phyloP scores from a whole-genome alignment of 1,139 yeast species.

The Zygosaccharomyces pseudobailii region DNA sequence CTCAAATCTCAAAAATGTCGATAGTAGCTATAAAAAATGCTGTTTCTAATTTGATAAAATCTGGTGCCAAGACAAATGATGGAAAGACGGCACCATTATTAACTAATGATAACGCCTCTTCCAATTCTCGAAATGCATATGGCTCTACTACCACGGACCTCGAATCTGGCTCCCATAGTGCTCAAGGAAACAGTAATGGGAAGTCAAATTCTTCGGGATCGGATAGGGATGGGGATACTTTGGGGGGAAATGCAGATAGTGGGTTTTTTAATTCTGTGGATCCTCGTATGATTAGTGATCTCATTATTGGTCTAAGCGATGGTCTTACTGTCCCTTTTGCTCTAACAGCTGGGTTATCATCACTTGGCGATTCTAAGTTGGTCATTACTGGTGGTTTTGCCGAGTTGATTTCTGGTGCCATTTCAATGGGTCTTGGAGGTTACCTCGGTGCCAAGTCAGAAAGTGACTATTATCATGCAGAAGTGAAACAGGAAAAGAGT shows the following conservation, averaged over 20 bases:
- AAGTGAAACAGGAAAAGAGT: slow-evolving; percentile 66
- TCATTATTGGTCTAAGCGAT: slow-evolving; percentile 73
- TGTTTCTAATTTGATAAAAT: slow-evolving; percentile 21
- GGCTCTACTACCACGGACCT: slow-evolving; percentile 13
- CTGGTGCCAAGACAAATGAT: slow-evolving; percentile 6
- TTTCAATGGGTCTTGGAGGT: slow-evolving; percentile 84
- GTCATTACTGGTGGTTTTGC: slow-evolving; percentile 87
- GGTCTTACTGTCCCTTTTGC: slow-evolving; percentile 85
- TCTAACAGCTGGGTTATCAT: slow-evolving; percentile 73
- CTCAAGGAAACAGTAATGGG: slow-evolving; percentile 11
- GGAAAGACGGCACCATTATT: slow-evolving; percentile 18
- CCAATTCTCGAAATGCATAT: slow-evolving; percentile 8
- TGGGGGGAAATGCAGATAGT: neutral
- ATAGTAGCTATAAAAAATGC: slow-evolving; percentile 36
- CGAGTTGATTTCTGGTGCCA: slow-evolving; percentile 76
- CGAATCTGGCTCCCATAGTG: slow-evolving; percentile 6
- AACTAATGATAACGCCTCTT: slow-evolving; percentile 15
- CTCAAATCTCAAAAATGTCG: slow-evolving; percentile 25
- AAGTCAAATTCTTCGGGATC: slow-evolving; percentile 7
- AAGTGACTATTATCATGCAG: slow-evolving; percentile 62
- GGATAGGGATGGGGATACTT: slow-evolving; percentile 11
- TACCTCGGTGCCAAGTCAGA: slow-evolving; percentile 79
- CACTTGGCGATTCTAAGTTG: slow-evolving; percentile 66
- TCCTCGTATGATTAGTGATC: slow-evolving; percentile 77
- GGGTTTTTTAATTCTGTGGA: slow-evolving; percentile 37